These are phyloP conservation scores for Podaxis sp. DNA, from an alignment of 768 basidiomycete genomes.

Conservation along the genomic window DNA sequence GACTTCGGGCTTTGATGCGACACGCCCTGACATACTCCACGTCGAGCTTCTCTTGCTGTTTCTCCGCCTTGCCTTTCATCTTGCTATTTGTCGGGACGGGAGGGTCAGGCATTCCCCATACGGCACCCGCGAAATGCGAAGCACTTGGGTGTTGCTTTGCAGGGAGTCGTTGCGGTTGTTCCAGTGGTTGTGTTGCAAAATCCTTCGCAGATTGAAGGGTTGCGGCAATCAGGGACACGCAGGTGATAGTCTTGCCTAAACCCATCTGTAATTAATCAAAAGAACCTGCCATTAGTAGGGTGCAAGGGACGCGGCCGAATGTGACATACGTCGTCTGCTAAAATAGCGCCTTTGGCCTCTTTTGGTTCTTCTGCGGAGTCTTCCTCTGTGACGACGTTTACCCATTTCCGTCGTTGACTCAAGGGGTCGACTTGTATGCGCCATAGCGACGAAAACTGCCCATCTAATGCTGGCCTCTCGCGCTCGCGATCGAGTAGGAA, in stretches of 20 bases:
- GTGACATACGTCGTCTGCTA: conserved; percentile 90
- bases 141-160: conserved; percentile 31
- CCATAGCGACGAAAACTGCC: conserved; percentile 73
- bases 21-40: conserved; percentile 67
- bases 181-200: conserved; percentile 61
- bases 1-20: conserved; percentile 78
- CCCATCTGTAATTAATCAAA: conserved; percentile 72
- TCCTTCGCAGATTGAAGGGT: conserved; percentile 69
- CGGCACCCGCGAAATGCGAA: conserved; percentile 71
- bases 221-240: conserved; percentile 88
- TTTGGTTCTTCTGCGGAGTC: conserved; percentile 65
- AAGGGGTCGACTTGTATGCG: conserved; percentile 51
- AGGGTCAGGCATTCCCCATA: conserved; percentile 80
- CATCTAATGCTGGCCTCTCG: conserved; percentile 56
- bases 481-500: conserved; percentile 89
- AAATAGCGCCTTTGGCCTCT: conserved; percentile 82
- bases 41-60: conserved; percentile 67
- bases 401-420: conserved; percentile 55
- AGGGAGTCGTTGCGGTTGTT: conserved; percentile 38
- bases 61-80: conserved; percentile 60
- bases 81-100: conserved; percentile 27
- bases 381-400: conserved; percentile 80
- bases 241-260: conserved; percentile 95
- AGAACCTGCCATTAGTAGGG: conserved; percentile 8
- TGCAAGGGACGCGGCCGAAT: not conserved